Evolutionary conservation across 495 filamentous ascomycete species (phyloP).

Genomic region (Acidomyces sp.): DNA sequence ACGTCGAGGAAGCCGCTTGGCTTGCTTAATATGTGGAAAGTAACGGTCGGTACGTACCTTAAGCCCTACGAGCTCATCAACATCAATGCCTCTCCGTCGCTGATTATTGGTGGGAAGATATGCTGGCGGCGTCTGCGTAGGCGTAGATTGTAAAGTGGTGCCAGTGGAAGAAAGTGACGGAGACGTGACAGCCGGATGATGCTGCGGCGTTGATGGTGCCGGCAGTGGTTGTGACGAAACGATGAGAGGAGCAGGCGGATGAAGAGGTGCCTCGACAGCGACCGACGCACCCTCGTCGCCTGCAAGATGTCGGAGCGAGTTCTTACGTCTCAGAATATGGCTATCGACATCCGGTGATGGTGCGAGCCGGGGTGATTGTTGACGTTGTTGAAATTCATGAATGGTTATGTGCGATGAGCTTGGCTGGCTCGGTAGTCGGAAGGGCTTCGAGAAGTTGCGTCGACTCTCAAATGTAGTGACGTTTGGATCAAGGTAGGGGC

Average conservation of each 20-base stretch:
- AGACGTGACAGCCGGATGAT: conserved; percentile 1
- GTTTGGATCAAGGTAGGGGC: not conserved
- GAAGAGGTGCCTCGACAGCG: conserved; percentile 1
- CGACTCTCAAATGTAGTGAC: conserved; percentile 6
- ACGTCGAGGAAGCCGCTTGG: conserved; percentile 17
- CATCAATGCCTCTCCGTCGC: not conserved
- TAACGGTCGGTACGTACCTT: conserved; percentile 17
- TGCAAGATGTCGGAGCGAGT: conserved; percentile 1
- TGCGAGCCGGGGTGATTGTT: not conserved
- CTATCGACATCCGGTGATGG: not conserved
- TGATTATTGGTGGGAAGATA: no score
- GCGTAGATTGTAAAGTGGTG: conserved; percentile 12
- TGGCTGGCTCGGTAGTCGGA: not conserved
- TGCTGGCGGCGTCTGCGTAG: conserved; percentile 5
- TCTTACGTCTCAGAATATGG: conserved; percentile 6
- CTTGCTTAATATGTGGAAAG: conserved; percentile 10
- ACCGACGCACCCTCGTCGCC: no score
- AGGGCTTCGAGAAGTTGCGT: conserved; percentile 12
- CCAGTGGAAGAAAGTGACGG: conserved; percentile 17
- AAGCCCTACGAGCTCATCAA: not conserved
- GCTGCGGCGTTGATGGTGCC: not conserved
- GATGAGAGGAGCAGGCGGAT: conserved; percentile 1
- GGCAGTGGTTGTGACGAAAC: conserved; percentile 1
- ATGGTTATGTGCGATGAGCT: not conserved
- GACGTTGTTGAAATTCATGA: not conserved